Percentiles rank a stretch among this genome's conserved stretches.
Conservation (phyloP, 1,284 basidiomycete genomes). For the Rhodotorula sp. region DNA sequence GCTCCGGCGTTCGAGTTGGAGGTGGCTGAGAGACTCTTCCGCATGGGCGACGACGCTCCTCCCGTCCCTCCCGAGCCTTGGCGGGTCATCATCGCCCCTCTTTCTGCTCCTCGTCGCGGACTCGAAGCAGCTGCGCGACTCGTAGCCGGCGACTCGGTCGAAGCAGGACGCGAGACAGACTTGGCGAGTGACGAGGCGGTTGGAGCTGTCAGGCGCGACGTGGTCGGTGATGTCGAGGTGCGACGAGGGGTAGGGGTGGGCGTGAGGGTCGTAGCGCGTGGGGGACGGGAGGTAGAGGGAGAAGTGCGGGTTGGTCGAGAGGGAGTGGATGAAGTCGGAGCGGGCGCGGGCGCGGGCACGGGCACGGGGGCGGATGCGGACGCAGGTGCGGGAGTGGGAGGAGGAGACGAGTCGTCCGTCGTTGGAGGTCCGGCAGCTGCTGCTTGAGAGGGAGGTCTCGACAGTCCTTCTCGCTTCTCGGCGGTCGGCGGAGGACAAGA, state of each 20-base stretch:
- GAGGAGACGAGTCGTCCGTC: conserved; percentile 5
- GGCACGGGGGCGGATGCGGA: background rate
- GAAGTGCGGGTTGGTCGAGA: background rate
- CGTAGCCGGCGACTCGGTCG: background rate
- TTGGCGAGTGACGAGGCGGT: conserved; percentile 33
- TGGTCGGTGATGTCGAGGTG: background rate
- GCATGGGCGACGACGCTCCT: background rate
- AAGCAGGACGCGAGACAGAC: conserved; percentile 6
- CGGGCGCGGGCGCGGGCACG: background rate
- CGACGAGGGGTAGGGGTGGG: background rate
- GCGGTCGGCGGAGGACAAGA: background rate
- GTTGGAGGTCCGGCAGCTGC: conserved; percentile 4
- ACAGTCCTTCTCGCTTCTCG: conserved; percentile 15
- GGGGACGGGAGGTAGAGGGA: background rate
- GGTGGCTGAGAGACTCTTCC: background rate
- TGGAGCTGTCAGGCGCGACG: conserved; percentile 12
- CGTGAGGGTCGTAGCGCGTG: background rate
- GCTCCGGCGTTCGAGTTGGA: no score
- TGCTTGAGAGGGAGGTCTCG: conserved; percentile 9
- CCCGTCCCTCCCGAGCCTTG: background rate
- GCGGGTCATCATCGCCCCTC: background rate
- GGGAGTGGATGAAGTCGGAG: no score
- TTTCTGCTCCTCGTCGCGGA: background rate
- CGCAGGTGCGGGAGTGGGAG: background rate
- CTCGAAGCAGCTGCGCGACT: background rate